Percentiles rank a stretch among this genome's conserved stretches.
Conservation (phyloP, 2,329 filamentous ascomycete species). For the Penicillium sp. region DNA sequence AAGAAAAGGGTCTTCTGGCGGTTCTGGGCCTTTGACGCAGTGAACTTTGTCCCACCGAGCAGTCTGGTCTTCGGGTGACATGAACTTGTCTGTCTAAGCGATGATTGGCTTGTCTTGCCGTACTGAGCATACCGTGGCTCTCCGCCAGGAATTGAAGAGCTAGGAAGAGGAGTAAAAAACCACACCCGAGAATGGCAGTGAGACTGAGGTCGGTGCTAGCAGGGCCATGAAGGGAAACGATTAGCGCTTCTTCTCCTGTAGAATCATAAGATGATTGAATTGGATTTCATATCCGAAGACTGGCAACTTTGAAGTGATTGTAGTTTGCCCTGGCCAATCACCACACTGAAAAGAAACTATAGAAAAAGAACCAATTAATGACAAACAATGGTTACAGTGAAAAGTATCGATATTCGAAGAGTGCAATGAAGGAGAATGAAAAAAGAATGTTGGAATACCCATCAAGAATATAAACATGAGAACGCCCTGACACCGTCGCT, state of each 20-base stretch:
- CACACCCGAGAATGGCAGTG: background rate
- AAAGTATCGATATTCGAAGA: background rate
- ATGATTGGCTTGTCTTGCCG: too few relatives aligned
- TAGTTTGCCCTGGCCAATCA: background rate
- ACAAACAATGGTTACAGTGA: background rate
- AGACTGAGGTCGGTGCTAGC: too few relatives aligned
- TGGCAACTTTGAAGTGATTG: too few relatives aligned
- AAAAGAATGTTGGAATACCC: background rate
- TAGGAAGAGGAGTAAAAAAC: background rate
- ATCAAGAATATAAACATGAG: slow-evolving; percentile 7
- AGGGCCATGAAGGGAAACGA: too few relatives aligned
- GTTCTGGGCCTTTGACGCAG: background rate
- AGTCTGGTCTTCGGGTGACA: too few relatives aligned
- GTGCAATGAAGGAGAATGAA: background rate
- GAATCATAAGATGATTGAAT: too few relatives aligned
- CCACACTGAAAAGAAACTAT: background rate
- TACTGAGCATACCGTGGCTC: background rate
- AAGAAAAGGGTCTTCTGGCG: background rate
- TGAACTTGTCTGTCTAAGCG: too few relatives aligned
- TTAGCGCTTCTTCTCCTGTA: too few relatives aligned
- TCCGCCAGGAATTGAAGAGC: background rate
- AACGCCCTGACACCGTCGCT: slow-evolving; percentile 33
- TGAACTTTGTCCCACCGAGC: background rate
- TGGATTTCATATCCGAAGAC: too few relatives aligned
- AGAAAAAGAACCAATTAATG: background rate